Evolutionary conservation across 2,329 filamentous ascomycete species (phyloP), one percentile per base, ranked within the genome.

Genomic region (Epichloe sp.): DNA sequence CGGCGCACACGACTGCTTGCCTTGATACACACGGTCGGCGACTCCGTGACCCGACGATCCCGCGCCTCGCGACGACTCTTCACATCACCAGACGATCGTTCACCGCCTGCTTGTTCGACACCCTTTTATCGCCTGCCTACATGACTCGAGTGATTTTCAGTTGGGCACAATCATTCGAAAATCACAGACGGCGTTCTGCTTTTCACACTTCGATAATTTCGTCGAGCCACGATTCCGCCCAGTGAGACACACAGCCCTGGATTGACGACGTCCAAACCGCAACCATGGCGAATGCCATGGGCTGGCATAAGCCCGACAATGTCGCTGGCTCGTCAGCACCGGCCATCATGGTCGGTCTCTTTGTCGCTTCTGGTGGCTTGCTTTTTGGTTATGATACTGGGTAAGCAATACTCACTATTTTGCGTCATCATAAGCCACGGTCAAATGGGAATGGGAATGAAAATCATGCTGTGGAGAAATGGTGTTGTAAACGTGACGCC

Each of bases 231-330:
- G 41, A 53, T 50, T 38, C 34, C 43, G 35, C 14, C 42, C 17
- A 41, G 44, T 17, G 31, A 44, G 49, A 46, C 37, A 50, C 55
- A 51, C 55, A 56, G 60, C 61, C 63, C 65, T 68, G 66, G 74
- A 72, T 72, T 78, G 76, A 78, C 69, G 70, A 67, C 64, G 56
- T 59, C 64, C 65, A 63, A 62, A 60, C 62, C 65, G 68, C 68
- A 71, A 73, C 75, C 76, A 81, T 80, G 77, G 77, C 77, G 63
- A 75, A 77, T 66, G 78, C 77, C 77, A 81, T 81, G 78, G 77
- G 78, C 70, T 84, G 80, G 80, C 81, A 80, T 60, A 86, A 85
- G 72, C 84, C 84, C 66, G 79, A 83, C 69, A 83, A 83, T 75
- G 82, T 85, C 66, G 79, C 83, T 64, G 84, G 84, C 66, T 84